Evolutionary conservation across 2,329 filamentous ascomycete genomes (phyloP).

Genomic region (Pseudopyricularia cyperi): DNA sequence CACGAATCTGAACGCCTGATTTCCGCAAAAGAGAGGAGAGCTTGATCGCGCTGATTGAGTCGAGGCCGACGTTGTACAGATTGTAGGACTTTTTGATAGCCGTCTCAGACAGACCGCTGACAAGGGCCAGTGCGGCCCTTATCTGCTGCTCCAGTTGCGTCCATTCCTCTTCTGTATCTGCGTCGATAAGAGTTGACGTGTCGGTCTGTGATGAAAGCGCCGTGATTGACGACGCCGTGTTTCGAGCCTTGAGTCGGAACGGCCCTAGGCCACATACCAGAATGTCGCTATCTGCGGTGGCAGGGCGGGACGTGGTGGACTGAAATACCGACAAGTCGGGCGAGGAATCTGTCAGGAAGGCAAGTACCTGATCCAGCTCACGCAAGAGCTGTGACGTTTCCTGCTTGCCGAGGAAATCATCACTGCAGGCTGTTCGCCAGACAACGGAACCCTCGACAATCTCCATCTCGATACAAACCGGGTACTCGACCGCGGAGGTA

Average conservation of each 20-base stretch:
- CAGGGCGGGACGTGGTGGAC: conserved; percentile 19
- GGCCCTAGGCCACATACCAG: conserved; percentile 52
- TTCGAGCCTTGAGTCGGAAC: conserved; percentile 16
- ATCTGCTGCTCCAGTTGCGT: conserved; percentile 22
- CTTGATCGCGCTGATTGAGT: conserved; percentile 88
- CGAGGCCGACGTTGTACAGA: conserved; percentile 75
- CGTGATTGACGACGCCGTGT: not conserved
- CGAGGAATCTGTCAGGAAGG: conserved; percentile 34
- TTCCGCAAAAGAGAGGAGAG: conserved; percentile 58
- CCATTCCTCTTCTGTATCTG: conserved; percentile 15
- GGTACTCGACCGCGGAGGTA: conserved; percentile 62
- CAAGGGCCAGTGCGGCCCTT: conserved; percentile 32
- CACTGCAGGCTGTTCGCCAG: conserved; percentile 63
- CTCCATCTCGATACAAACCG: conserved; percentile 73
- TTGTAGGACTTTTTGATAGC: conserved; percentile 49
- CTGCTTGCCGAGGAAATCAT: conserved; percentile 30
- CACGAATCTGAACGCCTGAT: conserved; percentile 45
- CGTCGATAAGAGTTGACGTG: conserved; percentile 3
- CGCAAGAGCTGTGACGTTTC: conserved; percentile 39
- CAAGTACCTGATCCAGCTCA: conserved; percentile 46
- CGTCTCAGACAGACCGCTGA: conserved; percentile 44
- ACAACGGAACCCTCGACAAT: conserved; percentile 13
- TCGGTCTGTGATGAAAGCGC: not conserved
- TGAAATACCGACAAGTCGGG: conserved; percentile 37
- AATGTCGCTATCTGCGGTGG: conserved; percentile 17